Percentiles rank a stretch among this genome's conserved stretches.
Evolutionary conservation across 805 yeast genomes (phyloP).

Genomic region (Myxozyma monticola): DNA sequence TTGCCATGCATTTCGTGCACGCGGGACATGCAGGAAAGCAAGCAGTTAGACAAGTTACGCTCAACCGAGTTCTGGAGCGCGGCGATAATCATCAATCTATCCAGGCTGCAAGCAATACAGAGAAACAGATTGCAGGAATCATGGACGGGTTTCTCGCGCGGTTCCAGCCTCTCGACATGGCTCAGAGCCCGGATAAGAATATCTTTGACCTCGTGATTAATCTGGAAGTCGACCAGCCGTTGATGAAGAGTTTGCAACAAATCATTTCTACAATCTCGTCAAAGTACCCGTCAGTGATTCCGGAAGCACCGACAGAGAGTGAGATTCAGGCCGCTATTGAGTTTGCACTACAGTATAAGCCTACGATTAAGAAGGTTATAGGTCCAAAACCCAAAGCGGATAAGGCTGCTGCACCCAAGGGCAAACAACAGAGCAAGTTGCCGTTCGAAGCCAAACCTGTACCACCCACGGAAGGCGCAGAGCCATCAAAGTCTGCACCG

Average conservation of each 20-base stretch:
- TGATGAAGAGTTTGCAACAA: constrained; percentile 50
- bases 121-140: constrained; percentile 54
- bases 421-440: constrained; percentile 17
- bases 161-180: constrained; percentile 58
- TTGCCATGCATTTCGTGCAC: constrained; percentile 69
- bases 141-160: constrained; percentile 73
- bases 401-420: constrained; percentile 4
- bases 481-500: neutral
- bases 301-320: constrained; percentile 44
- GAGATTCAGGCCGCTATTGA: constrained; percentile 51
- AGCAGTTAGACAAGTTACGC: constrained; percentile 47
- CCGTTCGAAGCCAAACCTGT: neutral
- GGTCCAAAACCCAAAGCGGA: constrained; percentile 41
- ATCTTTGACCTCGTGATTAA: constrained; percentile 66
- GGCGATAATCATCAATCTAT: constrained; percentile 92
- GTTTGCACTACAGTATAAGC: constrained; percentile 55
- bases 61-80: constrained; percentile 58
- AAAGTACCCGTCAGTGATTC: constrained; percentile 49
- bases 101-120: constrained; percentile 51
- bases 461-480: too few relatives aligned
- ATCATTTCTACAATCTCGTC: constrained; percentile 45
- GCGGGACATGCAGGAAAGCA: constrained; percentile 18
- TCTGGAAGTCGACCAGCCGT: constrained; percentile 52
- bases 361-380: constrained; percentile 43
- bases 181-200: constrained; percentile 55